Evolutionary conservation across 805 yeast genomes (phyloP).

Genomic region (Metschnikowia lunata): DNA sequence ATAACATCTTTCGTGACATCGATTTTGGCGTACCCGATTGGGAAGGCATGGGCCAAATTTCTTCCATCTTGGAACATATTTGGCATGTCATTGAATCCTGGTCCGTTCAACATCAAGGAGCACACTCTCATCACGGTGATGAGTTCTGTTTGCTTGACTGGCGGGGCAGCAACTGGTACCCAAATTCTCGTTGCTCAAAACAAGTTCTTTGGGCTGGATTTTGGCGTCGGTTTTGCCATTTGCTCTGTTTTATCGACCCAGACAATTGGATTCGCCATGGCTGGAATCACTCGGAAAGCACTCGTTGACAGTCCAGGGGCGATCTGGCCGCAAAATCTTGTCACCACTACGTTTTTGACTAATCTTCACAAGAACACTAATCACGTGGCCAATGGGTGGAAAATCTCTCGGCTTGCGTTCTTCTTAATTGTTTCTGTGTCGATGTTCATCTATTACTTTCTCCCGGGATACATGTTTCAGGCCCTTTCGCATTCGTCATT

Average conservation of each 20-base stretch:
- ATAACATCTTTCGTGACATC: slow-evolving; percentile 25
- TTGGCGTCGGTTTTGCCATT: slow-evolving; percentile 23
- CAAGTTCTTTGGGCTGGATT: slow-evolving; percentile 11
- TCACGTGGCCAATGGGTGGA: slow-evolving; percentile 15
- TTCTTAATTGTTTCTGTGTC: slow-evolving; percentile 10
- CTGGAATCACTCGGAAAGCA: slow-evolving; percentile 24
- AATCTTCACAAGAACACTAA: slow-evolving; percentile 13
- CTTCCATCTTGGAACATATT: slow-evolving; percentile 10
- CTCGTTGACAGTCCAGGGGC: slow-evolving; percentile 14
- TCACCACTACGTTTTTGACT: slow-evolving; percentile 20
- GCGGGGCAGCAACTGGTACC: slow-evolving; percentile 17
- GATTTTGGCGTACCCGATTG: slow-evolving; percentile 23
- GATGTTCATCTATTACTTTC: slow-evolving; percentile 14
- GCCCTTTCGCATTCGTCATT: slow-evolving; percentile 12
- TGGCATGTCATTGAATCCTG: slow-evolving; percentile 21
- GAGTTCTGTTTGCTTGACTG: slow-evolving; percentile 17
- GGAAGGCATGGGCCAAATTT: slow-evolving; percentile 16
- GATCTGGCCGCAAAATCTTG: slow-evolving; percentile 18
- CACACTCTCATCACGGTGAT: slow-evolving; percentile 14
- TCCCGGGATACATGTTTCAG: slow-evolving; percentile 13
- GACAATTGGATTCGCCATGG: slow-evolving; percentile 25
- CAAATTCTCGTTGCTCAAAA: slow-evolving; percentile 19
- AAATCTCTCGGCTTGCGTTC: slow-evolving; percentile 16
- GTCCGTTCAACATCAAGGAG: slow-evolving; percentile 16
- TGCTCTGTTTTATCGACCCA: slow-evolving; percentile 29